Evolutionary conservation across 768 basidiomycete genomes (phyloP).

Genomic region (Strobilomyces confusus): DNA sequence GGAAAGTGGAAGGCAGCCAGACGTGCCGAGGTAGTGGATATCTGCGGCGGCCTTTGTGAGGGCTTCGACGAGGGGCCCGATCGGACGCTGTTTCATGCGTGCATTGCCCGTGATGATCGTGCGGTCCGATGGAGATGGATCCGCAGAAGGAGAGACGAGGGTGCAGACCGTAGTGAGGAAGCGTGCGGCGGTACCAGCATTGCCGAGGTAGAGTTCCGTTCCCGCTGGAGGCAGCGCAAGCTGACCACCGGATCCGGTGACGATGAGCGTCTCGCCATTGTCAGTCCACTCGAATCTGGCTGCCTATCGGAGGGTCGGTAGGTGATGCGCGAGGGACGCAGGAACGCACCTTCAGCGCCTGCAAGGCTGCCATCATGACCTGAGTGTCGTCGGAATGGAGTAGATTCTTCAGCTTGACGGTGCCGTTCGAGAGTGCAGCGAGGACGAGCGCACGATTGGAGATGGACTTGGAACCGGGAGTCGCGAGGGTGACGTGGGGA

Average conservation of each 20-base stretch:
- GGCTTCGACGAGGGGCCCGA: slow-evolving; percentile 91
- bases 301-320: slow-evolving; percentile 47
- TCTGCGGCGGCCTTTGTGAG: slow-evolving; percentile 74
- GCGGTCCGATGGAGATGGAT: slow-evolving; percentile 36
- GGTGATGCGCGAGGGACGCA: neutral
- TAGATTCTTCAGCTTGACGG: slow-evolving; percentile 83
- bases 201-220: slow-evolving; percentile 92
- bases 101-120: slow-evolving; percentile 96
- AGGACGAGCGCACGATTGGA: slow-evolving; percentile 93
- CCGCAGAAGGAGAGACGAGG: slow-evolving; percentile 54
- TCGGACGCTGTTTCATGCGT: slow-evolving; percentile 98
- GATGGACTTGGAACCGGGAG: slow-evolving; percentile 95
- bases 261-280: slow-evolving; percentile 91
- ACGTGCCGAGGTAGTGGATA: slow-evolving; percentile 73
- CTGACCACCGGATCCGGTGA: slow-evolving; percentile 78
- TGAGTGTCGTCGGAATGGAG: slow-evolving; percentile 98
- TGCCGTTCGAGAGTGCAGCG: slow-evolving; percentile 86
- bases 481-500: slow-evolving; percentile 63
- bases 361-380: slow-evolving; percentile 95
- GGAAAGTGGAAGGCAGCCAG: slow-evolving; percentile 84
- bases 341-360: slow-evolving; percentile 55
- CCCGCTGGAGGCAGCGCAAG: slow-evolving; percentile 73
- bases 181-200: slow-evolving; percentile 96
- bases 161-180: slow-evolving; percentile 97
- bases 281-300: slow-evolving; percentile 95